Evolutionary conservation across 441 rosid genomes (phyloP).

Genomic region (Brassica balearica): DNA sequence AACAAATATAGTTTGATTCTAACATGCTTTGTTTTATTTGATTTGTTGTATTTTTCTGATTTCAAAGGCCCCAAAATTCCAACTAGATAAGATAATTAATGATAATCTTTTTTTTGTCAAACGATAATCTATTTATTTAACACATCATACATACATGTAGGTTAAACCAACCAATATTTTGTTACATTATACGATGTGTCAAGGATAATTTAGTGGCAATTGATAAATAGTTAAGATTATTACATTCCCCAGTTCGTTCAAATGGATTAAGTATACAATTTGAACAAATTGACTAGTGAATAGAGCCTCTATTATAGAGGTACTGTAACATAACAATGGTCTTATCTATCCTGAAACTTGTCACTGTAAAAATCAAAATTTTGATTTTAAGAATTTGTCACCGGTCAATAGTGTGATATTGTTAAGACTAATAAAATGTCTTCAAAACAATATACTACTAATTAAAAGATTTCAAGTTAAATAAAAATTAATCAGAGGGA

Average conservation of each 20-base stretch:
- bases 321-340: background rate
- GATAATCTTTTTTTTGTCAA: background rate
- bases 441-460: background rate
- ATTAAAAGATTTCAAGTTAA: slow-evolving; percentile 1
- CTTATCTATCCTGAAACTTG: background rate
- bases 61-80: background rate
- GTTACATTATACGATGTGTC: background rate
- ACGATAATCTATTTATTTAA: background rate
- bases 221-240: background rate
- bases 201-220: background rate
- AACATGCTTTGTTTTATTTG: background rate
- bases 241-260: background rate
- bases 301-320: too few relatives aligned
- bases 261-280: background rate
- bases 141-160: background rate
- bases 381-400: slow-evolving; percentile 2
- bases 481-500: background rate
- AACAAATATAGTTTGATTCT: background rate
- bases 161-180: background rate
- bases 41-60: background rate
- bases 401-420: background rate
- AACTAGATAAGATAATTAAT: background rate
- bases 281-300: background rate
- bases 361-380: background rate
- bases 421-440: background rate